Percentiles rank a stretch among this genome's conserved stretches.
These are phyloP conservation scores for Fusarium irregulare DNA, from an alignment of 2,329 filamentous ascomycete genomes.

Conservation along the genomic window DNA sequence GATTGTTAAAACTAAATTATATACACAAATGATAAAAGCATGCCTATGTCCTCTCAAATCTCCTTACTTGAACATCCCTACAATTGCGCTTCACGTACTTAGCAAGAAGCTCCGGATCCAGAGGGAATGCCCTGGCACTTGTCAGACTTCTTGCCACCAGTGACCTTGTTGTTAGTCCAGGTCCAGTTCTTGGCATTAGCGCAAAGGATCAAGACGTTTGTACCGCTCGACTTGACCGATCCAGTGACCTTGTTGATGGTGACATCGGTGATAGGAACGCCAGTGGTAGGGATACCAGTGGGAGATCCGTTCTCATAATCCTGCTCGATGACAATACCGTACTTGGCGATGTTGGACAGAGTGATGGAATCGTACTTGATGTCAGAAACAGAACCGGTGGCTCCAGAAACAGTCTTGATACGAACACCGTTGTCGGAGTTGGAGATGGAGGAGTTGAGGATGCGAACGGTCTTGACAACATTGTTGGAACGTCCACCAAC, in stretches of 20 bases:
- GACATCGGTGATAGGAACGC: constrained; percentile 65
- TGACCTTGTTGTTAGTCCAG: constrained; percentile 61
- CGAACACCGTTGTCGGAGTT: constrained; percentile 65
- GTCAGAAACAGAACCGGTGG: constrained; percentile 57
- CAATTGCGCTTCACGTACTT: neutral
- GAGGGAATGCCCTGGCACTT: constrained; percentile 46
- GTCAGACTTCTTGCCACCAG: constrained; percentile 60
- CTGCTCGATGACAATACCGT: constrained; percentile 55
- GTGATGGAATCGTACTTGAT: constrained; percentile 59
- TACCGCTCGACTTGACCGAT: constrained; percentile 53
- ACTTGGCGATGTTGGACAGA: constrained; percentile 56
- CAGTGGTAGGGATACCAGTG: constrained; percentile 57
- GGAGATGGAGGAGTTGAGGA: constrained; percentile 61
- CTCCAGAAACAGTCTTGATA: constrained; percentile 62
- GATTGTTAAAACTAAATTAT: neutral
- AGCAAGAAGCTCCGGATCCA: constrained; percentile 42
- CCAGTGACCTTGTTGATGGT: constrained; percentile 58
- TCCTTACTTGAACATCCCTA: neutral
- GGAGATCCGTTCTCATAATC: constrained; percentile 62
- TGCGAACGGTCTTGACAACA: constrained; percentile 61
- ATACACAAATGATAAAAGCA: neutral
- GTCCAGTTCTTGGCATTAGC: constrained; percentile 63
- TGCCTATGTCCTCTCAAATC: rapidly evolving
- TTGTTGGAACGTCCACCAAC: constrained; percentile 64
- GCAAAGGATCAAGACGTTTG: constrained; percentile 65